Evolutionary conservation across 768 basidiomycete species (phyloP), one percentile per base, ranked within the genome.

Genomic region (Kwoniella botswanensis): DNA sequence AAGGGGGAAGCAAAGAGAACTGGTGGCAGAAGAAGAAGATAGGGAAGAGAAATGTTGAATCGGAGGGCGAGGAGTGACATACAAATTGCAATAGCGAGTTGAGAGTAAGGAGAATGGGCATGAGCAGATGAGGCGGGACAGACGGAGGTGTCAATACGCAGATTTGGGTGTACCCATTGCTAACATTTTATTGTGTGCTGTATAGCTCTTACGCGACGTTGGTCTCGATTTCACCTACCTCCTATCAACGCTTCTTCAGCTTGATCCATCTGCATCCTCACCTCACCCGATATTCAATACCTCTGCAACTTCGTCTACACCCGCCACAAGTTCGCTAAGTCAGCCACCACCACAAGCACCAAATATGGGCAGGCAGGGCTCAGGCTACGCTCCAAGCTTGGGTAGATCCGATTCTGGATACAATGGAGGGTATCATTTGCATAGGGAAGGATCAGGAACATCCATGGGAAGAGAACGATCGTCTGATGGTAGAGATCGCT

Each of bases 201-300:
- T 11, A 42, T 73, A 93, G 92, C 88, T 96, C 17, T 86, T 98
- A 6, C 90, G 93, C 85, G 95, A 98, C 77, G 93, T 90, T 78
- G 95, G 95, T 2, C 89, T 98, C 44, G 95, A 97, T 85, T 97
- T 98, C 82, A 91, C 91, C 24, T 94, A 91, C 85, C 86, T 96
- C n/a, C 86, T 98, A n/a, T 90, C 93, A 43, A 80, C 78, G 10
- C 69, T 82, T 1, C 76, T 84, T 46, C 79, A 79, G 53, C 78
- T 76, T 13, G 74, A 81, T 46, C 67, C 75, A 2, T 55, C 43
- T 21, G 42, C 64, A 5, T 42, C 68, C n/a, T 17, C 24, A n/a
- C 69, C 71, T 22, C 76, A 67, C 62, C 73, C 67, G 6, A 55
- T 74, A 6, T 74, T 76, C 63, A 53, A 74, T 26, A 46, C 64